Evolutionary conservation across 352 stramenopile genomes (phyloP).

Genomic region (Phytophthora fragariae): DNA sequence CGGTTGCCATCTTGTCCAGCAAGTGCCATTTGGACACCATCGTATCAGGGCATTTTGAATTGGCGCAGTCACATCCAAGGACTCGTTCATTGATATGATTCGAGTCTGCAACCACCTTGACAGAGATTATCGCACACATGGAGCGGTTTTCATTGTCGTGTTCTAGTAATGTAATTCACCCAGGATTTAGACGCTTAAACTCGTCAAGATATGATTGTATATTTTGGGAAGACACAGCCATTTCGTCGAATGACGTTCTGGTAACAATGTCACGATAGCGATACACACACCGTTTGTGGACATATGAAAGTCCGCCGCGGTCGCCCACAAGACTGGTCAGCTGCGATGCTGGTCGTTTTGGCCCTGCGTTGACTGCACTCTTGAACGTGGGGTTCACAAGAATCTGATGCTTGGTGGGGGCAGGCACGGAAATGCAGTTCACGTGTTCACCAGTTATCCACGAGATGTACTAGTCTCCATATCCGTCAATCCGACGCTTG

Average conservation of each 20-base stretch:
- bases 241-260: not conserved
- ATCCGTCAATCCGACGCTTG: not conserved
- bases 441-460: not conserved
- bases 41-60: not conserved
- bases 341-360: not conserved
- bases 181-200: not conserved
- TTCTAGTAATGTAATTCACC: not conserved
- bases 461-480: not conserved
- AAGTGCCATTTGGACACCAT: conserved; percentile 1
- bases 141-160: not conserved
- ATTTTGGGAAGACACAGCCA: not conserved
- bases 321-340: not conserved
- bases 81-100: not conserved
- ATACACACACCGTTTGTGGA: not conserved
- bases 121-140: not conserved
- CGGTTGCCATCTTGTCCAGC: conserved; percentile 2
- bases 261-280: not conserved
- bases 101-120: not conserved
- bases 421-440: not conserved
- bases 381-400: not conserved
- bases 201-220: not conserved
- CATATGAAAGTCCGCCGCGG: not conserved
- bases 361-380: not conserved
- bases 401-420: not conserved
- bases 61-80: not conserved